These are phyloP conservation scores for Ganoderma lingzhi DNA, from an alignment of 1,284 basidiomycete species.

Conservation along the genomic window DNA sequence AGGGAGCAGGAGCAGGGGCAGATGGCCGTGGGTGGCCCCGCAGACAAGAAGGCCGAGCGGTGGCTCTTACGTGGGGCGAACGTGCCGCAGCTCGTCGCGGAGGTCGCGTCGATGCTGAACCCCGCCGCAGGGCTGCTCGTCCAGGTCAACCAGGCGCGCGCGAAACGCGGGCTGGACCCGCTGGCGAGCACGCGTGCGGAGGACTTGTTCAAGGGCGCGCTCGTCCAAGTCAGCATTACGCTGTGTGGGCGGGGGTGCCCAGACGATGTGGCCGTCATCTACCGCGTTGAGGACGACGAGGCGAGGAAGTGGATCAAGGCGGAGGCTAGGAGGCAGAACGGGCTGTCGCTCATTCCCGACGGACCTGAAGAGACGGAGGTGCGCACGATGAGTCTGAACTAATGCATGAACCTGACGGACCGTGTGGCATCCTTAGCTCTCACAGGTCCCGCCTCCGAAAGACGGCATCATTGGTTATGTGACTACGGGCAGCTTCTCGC, in stretches of 20 bases:
- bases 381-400: constrained; percentile 22
- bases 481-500: constrained; percentile 81
- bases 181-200: constrained; percentile 48
- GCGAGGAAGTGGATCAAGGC: constrained; percentile 51
- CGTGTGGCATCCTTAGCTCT: constrained; percentile 48
- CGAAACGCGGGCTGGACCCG: constrained; percentile 56
- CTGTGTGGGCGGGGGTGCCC: constrained; percentile 77
- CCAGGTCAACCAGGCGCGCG: constrained; percentile 66
- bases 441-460: constrained; percentile 48
- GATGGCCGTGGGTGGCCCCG: constrained; percentile 8
- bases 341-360: constrained; percentile 26
- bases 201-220: constrained; percentile 61
- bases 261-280: constrained; percentile 77
- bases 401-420: not conserved
- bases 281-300: constrained; percentile 63
- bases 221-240: constrained; percentile 70
- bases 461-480: constrained; percentile 77
- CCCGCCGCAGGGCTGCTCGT: constrained; percentile 53
- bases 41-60: constrained; percentile 41
- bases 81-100: constrained; percentile 52
- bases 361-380: constrained; percentile 53
- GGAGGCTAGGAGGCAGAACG: constrained; percentile 40
- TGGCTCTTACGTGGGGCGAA: constrained; percentile 77
- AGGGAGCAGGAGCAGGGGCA: not conserved
- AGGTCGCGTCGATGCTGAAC: constrained; percentile 50